Evolutionary conservation across 2,329 filamentous ascomycete genomes (phyloP).

Genomic region (Keithomyces neogunnii): DNA sequence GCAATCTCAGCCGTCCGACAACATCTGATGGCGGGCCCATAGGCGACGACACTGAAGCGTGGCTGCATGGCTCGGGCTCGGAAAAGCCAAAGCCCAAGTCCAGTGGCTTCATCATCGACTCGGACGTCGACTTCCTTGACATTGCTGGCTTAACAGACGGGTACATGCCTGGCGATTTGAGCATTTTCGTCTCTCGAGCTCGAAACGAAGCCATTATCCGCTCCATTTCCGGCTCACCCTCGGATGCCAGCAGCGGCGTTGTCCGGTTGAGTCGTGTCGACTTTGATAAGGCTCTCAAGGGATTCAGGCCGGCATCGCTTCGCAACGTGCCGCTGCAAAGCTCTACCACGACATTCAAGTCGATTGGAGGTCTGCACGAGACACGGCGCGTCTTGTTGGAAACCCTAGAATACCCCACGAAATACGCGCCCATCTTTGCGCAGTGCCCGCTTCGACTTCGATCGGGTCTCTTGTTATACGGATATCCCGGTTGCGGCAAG

Average conservation of each 20-base stretch:
- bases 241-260: constrained; percentile 33
- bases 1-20: constrained; percentile 44
- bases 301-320: constrained; percentile 90
- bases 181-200: constrained; percentile 76
- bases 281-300: constrained; percentile 77
- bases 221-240: constrained; percentile 50
- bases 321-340: constrained; percentile 91
- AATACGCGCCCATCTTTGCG: constrained; percentile 95
- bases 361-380: constrained; percentile 79
- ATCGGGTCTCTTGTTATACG: constrained; percentile 87
- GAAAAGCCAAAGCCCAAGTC: constrained; percentile 23
- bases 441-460: constrained; percentile 91
- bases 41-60: constrained; percentile 52
- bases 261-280: constrained; percentile 64
- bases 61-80: constrained; percentile 67
- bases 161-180: constrained; percentile 94
- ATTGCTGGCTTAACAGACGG: constrained; percentile 91
- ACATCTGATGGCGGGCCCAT: constrained; percentile 44
- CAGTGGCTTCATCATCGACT: constrained; percentile 64
- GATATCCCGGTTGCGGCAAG: constrained; percentile 93
- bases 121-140: constrained; percentile 81
- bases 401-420: constrained; percentile 93
- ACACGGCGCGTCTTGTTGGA: constrained; percentile 90
- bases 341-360: constrained; percentile 84
- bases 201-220: constrained; percentile 90